phyloP scores from a whole-genome alignment of 768 basidiomycete species.

The Termitomyces sp. region DNA sequence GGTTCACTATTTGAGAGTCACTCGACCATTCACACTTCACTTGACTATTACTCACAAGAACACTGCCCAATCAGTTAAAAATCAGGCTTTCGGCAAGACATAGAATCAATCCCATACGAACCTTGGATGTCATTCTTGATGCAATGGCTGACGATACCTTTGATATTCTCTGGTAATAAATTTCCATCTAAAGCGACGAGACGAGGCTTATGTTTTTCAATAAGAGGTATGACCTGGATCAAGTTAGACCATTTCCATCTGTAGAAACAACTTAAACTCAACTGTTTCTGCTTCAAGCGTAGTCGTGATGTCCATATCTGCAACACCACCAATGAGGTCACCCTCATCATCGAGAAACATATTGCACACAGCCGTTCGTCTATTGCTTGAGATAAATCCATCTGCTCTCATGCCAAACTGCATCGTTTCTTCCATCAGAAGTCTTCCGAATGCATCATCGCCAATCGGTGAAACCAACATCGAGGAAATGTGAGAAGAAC shows the following conservation, averaged over 20 bases:
- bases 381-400: slow-evolving; percentile 44
- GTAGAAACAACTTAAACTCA: slow-evolving; percentile 6
- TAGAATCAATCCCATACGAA: slow-evolving; percentile 27
- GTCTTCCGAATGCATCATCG: slow-evolving; percentile 66
- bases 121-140: slow-evolving; percentile 41
- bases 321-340: slow-evolving; percentile 76
- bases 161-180: slow-evolving; percentile 48
- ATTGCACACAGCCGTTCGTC: slow-evolving; percentile 78
- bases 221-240: slow-evolving; percentile 44
- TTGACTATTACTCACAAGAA: slow-evolving; percentile 59
- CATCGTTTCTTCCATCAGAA: slow-evolving; percentile 53
- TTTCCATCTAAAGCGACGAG: slow-evolving; percentile 79
- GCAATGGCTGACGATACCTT: slow-evolving; percentile 47
- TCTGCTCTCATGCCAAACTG: slow-evolving; percentile 76
- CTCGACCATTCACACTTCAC: not conserved
- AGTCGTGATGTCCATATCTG: slow-evolving; percentile 80
- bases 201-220: slow-evolving; percentile 43
- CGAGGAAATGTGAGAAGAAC: slow-evolving; percentile 30
- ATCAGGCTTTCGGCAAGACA: not conserved
- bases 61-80: slow-evolving; percentile 32
- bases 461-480: slow-evolving; percentile 76
- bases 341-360: slow-evolving; percentile 74
- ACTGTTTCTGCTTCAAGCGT: slow-evolving; percentile 43
- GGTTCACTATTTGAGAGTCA: slow-evolving; percentile 59
- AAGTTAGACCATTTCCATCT: not conserved